These are phyloP conservation scores for Calvatia gigantea DNA, from an alignment of 768 basidiomycete genomes.

Conservation along the genomic window DNA sequence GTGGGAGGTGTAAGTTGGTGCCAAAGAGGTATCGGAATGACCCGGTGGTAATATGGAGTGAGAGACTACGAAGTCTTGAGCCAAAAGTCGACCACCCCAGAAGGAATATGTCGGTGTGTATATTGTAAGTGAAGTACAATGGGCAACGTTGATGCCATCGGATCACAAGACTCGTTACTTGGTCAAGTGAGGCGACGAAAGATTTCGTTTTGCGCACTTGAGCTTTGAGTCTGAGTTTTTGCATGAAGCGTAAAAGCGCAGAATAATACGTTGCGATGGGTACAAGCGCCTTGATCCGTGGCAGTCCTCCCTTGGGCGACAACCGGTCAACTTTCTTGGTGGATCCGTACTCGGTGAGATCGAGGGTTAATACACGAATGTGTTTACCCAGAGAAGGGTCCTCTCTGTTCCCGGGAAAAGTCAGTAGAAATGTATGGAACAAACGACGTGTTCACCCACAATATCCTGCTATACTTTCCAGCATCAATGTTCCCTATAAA, in stretches of 20 bases:
- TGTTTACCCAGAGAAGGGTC: neutral
- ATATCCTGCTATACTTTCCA: neutral
- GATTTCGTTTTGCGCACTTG: neutral
- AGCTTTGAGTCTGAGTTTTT: neutral
- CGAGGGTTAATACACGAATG: neutral
- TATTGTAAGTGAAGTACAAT: too few relatives aligned
- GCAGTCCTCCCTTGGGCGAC: neutral
- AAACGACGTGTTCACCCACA: neutral
- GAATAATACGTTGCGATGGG: neutral
- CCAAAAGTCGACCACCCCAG: neutral
- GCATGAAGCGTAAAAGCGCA: neutral
- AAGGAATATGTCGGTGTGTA: too few relatives aligned
- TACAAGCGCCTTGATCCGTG: neutral
- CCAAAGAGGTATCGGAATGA: neutral
- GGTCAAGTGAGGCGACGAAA: neutral
- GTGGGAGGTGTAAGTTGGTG: neutral
- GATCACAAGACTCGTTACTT: neutral
- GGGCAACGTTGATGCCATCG: too few relatives aligned
- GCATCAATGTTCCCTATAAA: neutral
- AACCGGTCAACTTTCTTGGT: too few relatives aligned
- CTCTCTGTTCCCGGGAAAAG: neutral
- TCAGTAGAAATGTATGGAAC: neutral
- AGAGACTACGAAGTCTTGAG: neutral
- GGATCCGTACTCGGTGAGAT: neutral
- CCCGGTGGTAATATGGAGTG: neutral